A percentile compares a stretch with the other conserved stretches of the same genome.
Evolutionary conservation across 192 early-diverging fungal species (phyloP).

Genomic region (Borealophlyctis nickersoniae): DNA sequence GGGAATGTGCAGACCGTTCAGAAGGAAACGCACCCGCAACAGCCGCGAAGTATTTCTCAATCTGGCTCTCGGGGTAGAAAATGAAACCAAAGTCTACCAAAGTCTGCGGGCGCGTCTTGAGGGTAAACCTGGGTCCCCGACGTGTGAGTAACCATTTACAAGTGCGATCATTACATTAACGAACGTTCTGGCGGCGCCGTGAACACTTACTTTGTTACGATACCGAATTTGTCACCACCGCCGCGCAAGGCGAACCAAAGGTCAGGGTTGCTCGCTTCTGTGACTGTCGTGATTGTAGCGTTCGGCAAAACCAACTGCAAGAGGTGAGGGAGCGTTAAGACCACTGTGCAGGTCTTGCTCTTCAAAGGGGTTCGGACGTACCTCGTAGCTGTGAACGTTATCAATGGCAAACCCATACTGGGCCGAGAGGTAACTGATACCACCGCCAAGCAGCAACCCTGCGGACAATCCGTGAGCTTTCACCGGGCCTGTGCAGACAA

Average conservation of each 20-base stretch:
- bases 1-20: no score
- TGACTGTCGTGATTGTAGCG: background rate
- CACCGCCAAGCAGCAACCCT: slow-evolving; percentile 2
- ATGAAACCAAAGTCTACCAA: background rate
- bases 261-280: slow-evolving; percentile 1
- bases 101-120: background rate
- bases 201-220: background rate
- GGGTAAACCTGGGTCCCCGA: background rate
- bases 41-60: background rate
- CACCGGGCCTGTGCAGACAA: background rate
- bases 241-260: slow-evolving; percentile 15
- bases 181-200: no score
- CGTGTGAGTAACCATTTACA: no score
- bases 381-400: slow-evolving; percentile 1
- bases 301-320: background rate
- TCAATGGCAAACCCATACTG: slow-evolving; percentile 17
- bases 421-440: slow-evolving; percentile 1
- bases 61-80: background rate
- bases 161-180: no score
- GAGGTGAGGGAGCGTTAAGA: background rate
- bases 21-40: background rate
- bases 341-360: no score
- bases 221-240: slow-evolving; percentile 14
- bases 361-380: no score
- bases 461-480: background rate